Evolutionary conservation across 176 grass and related monocot genomes (phyloP), one percentile per base, ranked within the genome.

Genomic region (Oryza meridionalis): DNA sequence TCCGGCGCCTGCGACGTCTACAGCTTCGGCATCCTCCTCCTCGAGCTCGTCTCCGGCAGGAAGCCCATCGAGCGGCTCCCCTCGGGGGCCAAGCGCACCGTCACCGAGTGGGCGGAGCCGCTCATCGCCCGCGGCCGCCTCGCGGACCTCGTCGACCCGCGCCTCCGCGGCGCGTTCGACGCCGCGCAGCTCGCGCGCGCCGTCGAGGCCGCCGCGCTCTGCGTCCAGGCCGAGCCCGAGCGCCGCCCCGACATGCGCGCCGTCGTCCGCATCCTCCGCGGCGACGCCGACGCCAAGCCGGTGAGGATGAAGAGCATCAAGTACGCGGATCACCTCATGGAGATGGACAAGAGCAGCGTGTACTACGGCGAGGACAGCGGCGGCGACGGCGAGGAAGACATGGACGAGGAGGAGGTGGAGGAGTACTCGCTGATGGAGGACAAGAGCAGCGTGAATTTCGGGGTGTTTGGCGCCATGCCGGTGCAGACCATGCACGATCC

Each of bases 1-100:
- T 95, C 93, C 3, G 85, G 89, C 3, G 81, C 81, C 4, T 92
- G 90, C 76, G 90, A 92, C 62, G 88, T 95, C 21, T 92, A 95
- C 79, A 88, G 93, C 90, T 95, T 95, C 61, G 90, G 90, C 5
- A 81, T 95, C 16, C 83, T 90, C 0, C 82, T 95, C 2, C 85
- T 95, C 0, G 88, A 92, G 76, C 81, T 88, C 2, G 51, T 92
- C 0, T 88, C 82, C 2, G 82, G 89, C 0, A 37, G 87, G 67
- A 88, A 80, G 80, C 88, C 88, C 27, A 92, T 92, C 79, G 93
- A 92, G 84, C 74, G 89, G 3, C 68, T 88, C 2, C 85, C 82
- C 0, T 81, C 78, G 0, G 90, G 90, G 0, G 81, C 86, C 29
- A 87, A 84, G 65, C 81, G 93, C 46, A 88, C 80, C 53, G 90